Conservation (phyloP, 2,329 filamentous ascomycete species). For the Botrytis byssoidea region DNA sequence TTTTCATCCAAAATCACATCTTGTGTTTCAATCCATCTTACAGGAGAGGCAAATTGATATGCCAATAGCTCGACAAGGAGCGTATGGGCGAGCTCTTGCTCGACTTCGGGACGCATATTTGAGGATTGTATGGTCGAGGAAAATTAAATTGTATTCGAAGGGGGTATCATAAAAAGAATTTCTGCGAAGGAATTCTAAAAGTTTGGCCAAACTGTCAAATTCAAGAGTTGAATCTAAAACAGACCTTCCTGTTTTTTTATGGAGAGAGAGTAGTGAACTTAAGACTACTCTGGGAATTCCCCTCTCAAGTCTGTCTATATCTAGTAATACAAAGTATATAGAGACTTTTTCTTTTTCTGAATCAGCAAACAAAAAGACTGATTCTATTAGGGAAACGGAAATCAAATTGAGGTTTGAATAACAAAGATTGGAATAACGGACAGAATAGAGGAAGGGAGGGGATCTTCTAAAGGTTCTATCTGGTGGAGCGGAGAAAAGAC, state of each 20-base stretch:
- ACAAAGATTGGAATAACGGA: background rate
- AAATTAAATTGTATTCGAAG: conserved; percentile 24
- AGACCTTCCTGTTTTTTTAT: background rate
- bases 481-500: conserved; percentile 9
- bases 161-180: conserved; percentile 25
- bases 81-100: conserved; percentile 98
- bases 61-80: conserved; percentile 97
- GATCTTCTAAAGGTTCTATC: conserved; percentile 11
- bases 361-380: conserved; percentile 13
- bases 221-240: conserved; percentile 10
- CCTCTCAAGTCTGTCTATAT: conserved; percentile 12
- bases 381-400: background rate
- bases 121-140: conserved; percentile 34
- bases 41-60: conserved; percentile 98
- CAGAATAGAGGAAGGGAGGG: background rate
- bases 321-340: conserved; percentile 16
- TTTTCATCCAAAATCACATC: conserved; percentile 98
- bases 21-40: conserved; percentile 99
- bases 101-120: conserved; percentile 94
- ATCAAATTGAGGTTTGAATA: conserved; percentile 13
- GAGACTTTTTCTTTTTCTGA: conserved; percentile 9
- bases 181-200: conserved; percentile 7
- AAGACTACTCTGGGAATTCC: conserved; percentile 16
- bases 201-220: conserved; percentile 3
- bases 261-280: background rate